Evolutionary conservation across 805 yeast genomes (phyloP).

Genomic region (Alloascoidea hylecoeti): DNA sequence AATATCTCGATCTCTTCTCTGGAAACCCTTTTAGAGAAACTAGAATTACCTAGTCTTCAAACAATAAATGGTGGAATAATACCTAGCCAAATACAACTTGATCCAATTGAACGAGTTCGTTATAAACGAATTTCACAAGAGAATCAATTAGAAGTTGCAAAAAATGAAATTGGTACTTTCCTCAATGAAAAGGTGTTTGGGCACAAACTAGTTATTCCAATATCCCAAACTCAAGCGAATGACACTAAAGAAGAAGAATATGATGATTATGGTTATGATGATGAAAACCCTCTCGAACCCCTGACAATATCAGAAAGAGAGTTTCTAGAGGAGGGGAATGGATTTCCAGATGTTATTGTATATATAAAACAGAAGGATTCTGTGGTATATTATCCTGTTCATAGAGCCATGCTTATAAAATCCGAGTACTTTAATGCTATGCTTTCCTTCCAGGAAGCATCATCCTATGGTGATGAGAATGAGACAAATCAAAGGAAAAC

Average conservation of each 20-base stretch:
- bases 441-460: constrained; percentile 38
- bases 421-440: constrained; percentile 52
- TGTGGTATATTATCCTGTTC: constrained; percentile 39
- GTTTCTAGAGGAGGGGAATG: constrained; percentile 4
- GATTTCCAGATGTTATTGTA: constrained; percentile 6
- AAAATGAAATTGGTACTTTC: not conserved
- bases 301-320: constrained; percentile 6
- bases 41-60: too few relatives aligned
- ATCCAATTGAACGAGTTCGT: too few relatives aligned
- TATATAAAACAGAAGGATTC: constrained; percentile 10
- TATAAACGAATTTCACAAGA: not conserved
- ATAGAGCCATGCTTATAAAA: constrained; percentile 43
- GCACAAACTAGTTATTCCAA: too few relatives aligned
- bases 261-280: constrained; percentile 5
- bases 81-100: too few relatives aligned
- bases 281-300: not conserved
- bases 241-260: constrained; percentile 5
- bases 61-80: too few relatives aligned
- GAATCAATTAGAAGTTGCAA: not conserved
- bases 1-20: too few relatives aligned
- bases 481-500: not conserved
- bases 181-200: too few relatives aligned
- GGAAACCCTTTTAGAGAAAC: too few relatives aligned
- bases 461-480: constrained; percentile 9
- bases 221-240: too few relatives aligned